A percentile compares a stretch with the other conserved stretches of the same genome.
Conservation (phyloP, 805 yeast genomes). For the Zygotorulaspora sp. region DNA sequence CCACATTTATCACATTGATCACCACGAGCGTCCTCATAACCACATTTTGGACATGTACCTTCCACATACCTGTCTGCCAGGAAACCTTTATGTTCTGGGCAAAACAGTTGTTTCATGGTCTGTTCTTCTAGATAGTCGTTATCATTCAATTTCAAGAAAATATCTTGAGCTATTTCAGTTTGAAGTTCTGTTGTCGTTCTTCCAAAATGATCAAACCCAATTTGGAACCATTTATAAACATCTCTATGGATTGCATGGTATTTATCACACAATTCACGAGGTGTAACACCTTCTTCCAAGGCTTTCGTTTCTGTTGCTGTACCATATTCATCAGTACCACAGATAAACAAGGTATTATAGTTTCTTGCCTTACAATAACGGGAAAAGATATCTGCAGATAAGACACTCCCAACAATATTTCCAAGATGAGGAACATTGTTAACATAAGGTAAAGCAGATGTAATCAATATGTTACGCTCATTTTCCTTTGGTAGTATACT, state of each 20-base stretch:
- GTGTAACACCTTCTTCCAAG: slow-evolving; percentile 84
- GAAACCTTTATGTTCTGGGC: slow-evolving; percentile 85
- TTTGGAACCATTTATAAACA: slow-evolving; percentile 95
- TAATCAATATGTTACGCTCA: slow-evolving; percentile 78
- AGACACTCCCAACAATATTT: slow-evolving; percentile 90
- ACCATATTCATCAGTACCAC: slow-evolving; percentile 99
- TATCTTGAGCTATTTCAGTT: slow-evolving; percentile 93
- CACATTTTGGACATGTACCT: slow-evolving; percentile 95
- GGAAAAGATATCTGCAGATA: slow-evolving; percentile 90
- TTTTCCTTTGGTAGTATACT: slow-evolving; percentile 62
- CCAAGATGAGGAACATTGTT: slow-evolving; percentile 98
- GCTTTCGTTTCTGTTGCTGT: slow-evolving; percentile 99
- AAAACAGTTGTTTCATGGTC: slow-evolving; percentile 82
- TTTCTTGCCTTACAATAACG: slow-evolving; percentile 87
- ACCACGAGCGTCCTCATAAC: slow-evolving; percentile 95
- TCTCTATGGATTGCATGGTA: slow-evolving; percentile 81
- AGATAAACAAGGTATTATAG: slow-evolving; percentile 76
- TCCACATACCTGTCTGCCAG: slow-evolving; percentile 96
- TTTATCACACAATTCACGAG: slow-evolving; percentile 85
- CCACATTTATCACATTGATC: slow-evolving; percentile 99
- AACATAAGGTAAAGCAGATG: slow-evolving; percentile 96
- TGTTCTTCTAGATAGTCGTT: slow-evolving; percentile 82
- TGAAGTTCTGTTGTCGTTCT: slow-evolving; percentile 90
- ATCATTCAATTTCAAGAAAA: slow-evolving; percentile 69
- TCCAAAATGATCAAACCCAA: slow-evolving; percentile 92